phyloP scores from a whole-genome alignment of 2,329 filamentous ascomycete species.

The Trematosphaeria pertusa region DNA sequence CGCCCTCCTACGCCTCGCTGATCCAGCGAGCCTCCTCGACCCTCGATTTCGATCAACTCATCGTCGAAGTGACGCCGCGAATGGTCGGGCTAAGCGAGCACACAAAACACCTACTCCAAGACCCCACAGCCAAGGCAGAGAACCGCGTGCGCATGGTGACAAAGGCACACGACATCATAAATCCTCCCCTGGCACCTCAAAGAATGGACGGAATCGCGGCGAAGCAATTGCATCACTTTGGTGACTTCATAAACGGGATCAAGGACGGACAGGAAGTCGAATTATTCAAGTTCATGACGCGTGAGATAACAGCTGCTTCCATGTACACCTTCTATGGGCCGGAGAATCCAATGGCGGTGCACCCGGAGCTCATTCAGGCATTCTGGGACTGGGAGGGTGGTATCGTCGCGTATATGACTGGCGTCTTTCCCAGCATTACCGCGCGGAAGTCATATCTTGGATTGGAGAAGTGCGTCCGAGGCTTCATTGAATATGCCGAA shows the following conservation, averaged over 20 bases:
- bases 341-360: slow-evolving; percentile 50
- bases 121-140: slow-evolving; percentile 35
- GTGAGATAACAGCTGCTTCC: slow-evolving; percentile 44
- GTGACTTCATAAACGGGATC: slow-evolving; percentile 24
- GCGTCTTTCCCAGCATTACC: slow-evolving; percentile 45
- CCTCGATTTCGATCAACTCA: slow-evolving; percentile 54
- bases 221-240: slow-evolving; percentile 46
- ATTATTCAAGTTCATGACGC: slow-evolving; percentile 46
- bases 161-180: slow-evolving; percentile 43
- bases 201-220: slow-evolving; percentile 44
- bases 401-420: slow-evolving; percentile 36
- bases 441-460: slow-evolving; percentile 49
- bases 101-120: slow-evolving; percentile 35
- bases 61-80: slow-evolving; percentile 47
- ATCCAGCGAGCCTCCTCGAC: slow-evolving; percentile 50
- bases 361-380: slow-evolving; percentile 46
- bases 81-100: slow-evolving; percentile 46
- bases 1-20: slow-evolving; percentile 48
- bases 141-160: slow-evolving; percentile 36
- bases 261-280: slow-evolving; percentile 39
- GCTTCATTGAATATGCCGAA: slow-evolving; percentile 36
- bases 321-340: slow-evolving; percentile 53
- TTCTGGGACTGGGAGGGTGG: slow-evolving; percentile 54
- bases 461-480: slow-evolving; percentile 39
- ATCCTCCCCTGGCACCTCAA: slow-evolving; percentile 39